Percentiles rank a stretch among this genome's conserved stretches.
Conservation (phyloP, 179 eudicot genomes). For the Silene noctiflora region DNA sequence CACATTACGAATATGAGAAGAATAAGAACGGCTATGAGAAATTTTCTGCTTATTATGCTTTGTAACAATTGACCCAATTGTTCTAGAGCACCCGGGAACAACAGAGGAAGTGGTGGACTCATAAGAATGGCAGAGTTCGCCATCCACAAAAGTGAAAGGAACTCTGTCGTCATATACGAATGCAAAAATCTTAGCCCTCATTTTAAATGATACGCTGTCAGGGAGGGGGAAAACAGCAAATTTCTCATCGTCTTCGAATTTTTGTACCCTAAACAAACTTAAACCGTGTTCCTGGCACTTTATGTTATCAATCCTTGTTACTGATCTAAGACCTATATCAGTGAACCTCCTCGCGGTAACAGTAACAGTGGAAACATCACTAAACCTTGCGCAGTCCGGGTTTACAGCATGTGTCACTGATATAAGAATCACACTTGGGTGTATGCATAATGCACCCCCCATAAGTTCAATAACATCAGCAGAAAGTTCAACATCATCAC, state of each 20-base stretch:
- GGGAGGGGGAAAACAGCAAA: not conserved
- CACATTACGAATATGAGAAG: not conserved
- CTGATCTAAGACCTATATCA: not conserved
- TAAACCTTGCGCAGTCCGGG: not conserved
- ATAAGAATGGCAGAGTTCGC: not conserved
- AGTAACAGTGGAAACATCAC: not conserved
- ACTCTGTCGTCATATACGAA: not conserved
- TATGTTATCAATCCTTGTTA: not conserved
- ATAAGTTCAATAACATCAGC: too few species aligned
- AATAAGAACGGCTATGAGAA: too few species aligned
- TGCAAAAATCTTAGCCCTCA: not conserved
- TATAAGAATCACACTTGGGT: not conserved
- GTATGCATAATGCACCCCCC: too few species aligned
- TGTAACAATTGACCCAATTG: not conserved
- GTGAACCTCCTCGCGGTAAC: not conserved
- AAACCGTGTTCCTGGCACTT: not conserved
- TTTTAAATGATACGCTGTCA: not conserved
- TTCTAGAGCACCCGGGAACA: not conserved
- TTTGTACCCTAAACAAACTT: not conserved
- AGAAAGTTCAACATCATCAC: too few species aligned
- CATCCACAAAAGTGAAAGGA: not conserved
- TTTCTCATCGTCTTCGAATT: not conserved
- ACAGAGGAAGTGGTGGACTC: not conserved
- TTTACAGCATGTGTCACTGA: not conserved
- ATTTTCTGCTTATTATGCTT: not conserved